Base-by-base conservation (phyloP, 2,329 filamentous ascomycete genomes). In the Aspergillus pseudonomiae region DNA sequence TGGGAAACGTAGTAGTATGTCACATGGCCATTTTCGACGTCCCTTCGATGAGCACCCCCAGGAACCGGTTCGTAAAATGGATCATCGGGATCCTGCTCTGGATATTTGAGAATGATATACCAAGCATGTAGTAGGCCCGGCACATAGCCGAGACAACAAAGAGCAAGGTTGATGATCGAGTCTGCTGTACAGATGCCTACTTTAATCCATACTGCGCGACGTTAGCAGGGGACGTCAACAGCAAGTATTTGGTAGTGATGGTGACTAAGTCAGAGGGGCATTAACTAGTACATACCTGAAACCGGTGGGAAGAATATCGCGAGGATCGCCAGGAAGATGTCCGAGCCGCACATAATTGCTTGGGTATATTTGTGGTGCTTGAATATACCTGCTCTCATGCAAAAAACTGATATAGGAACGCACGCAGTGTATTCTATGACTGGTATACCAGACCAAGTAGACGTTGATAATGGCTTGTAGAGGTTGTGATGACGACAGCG, bases 101-200 rank as follows among this genome's bases (percentile, higher is more conserved):
- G 95, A 78, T 90, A 92, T 75, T 92, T 91, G 73, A 92, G 87
- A 80, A 99, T 97, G 79, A 98, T 96, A 85, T 98, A 99, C 94
- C 95, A 98, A 67, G 94, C 88, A 82, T 99, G 95, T 2, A 99
- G 82, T 57, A 98, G 90, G 65, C 94, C 94, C 24, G 94, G 94
- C 64, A 98, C 79, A 75, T 85, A 93, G 72, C 90, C 91, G 26
- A 94, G 87, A 60, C 88, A 77, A 79, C 91, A 95, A 73, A 98
- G 92, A 54, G 94, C 90, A 78, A 98, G 89, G 83, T 99, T 99
- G 84, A 99, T 96, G 73, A 98, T 74, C 10, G 91, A 94, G 81
- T 98, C 95, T 62, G 90, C 93, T 66, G 89, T 91, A 84, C 95
- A 99, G 81, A 99, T 85, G 68, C 95, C 95, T 73, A 91, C 84